These are phyloP conservation scores for Yamadazyma paraphyllophila DNA, from an alignment of 805 yeast genomes.

Conservation along the genomic window DNA sequence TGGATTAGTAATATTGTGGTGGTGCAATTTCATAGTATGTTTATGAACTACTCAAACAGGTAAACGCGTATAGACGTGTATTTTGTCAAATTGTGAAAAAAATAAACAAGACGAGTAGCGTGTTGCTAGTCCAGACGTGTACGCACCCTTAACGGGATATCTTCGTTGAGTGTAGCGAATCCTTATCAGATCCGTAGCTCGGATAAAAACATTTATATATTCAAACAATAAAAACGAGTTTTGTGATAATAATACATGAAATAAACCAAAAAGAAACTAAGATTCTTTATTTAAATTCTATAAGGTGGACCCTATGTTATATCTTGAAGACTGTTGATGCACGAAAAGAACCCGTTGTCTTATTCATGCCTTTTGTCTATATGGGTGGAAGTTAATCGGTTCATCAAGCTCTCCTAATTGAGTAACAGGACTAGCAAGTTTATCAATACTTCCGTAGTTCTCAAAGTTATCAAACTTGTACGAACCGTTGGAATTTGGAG, in stretches of 20 bases:
- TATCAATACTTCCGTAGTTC: conserved; percentile 11
- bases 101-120: conserved; percentile 13
- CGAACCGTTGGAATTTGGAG: conserved; percentile 1
- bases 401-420: conserved; percentile 9
- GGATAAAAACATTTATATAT: conserved; percentile 2
- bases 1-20: neutral
- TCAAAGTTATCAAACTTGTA: conserved; percentile 10
- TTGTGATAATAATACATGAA: neutral
- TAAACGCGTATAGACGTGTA: conserved; percentile 11
- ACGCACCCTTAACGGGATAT: neutral
- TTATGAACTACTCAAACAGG: conserved; percentile 9
- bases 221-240: neutral
- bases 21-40: conserved; percentile 4
- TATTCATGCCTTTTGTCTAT: conserved; percentile 7
- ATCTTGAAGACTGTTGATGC: neutral
- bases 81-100: neutral
- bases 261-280: neutral
- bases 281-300: conserved; percentile 1
- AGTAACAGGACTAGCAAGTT: conserved; percentile 8
- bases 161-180: neutral
- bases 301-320: neutral
- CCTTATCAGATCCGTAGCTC: conserved; percentile 1
- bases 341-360: neutral
- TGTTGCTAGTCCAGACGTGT: conserved; percentile 1
- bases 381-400: conserved; percentile 8